Evolutionary conservation across 2,329 filamentous ascomycete species (phyloP).

Genomic region (Cladosporium sp.): DNA sequence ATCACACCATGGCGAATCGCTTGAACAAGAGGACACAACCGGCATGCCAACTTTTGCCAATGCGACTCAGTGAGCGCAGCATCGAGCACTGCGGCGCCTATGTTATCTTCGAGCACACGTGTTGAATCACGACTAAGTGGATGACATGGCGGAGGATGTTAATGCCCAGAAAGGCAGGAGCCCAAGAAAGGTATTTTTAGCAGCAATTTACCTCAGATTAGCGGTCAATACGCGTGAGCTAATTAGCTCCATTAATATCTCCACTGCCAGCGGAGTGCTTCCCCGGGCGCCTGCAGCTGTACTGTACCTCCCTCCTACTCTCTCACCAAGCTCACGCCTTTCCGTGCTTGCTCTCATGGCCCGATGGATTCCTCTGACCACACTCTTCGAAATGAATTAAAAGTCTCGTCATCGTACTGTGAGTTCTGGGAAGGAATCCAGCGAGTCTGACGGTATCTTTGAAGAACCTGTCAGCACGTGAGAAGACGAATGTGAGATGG

Average conservation of each 20-base stretch:
- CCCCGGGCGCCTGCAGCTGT: background rate
- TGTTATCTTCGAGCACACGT: too few relatives aligned
- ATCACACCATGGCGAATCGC: too few relatives aligned
- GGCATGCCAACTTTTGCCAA: too few relatives aligned
- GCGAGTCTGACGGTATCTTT: background rate
- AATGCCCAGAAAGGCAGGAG: too few relatives aligned
- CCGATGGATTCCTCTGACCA: background rate
- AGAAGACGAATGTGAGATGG: background rate
- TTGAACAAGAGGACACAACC: too few relatives aligned
- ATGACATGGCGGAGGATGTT: too few relatives aligned
- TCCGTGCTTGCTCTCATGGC: too few relatives aligned
- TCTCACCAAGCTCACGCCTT: too few relatives aligned
- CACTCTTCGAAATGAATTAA: background rate
- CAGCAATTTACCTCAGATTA: conserved; percentile 1
- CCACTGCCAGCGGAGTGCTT: background rate
- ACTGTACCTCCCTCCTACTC: too few relatives aligned
- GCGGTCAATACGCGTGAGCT: conserved; percentile 8
- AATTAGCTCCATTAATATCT: conserved; percentile 9
- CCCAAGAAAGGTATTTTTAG: conserved; percentile 12
- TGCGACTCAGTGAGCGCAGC: too few relatives aligned
- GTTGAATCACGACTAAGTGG: too few relatives aligned
- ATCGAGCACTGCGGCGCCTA: too few relatives aligned
- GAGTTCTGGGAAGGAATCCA: background rate
- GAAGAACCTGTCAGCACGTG: background rate
- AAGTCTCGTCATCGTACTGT: background rate